These are phyloP conservation scores for Glycine soja DNA, from an alignment of 306 rosid species.

Conservation along the genomic window DNA sequence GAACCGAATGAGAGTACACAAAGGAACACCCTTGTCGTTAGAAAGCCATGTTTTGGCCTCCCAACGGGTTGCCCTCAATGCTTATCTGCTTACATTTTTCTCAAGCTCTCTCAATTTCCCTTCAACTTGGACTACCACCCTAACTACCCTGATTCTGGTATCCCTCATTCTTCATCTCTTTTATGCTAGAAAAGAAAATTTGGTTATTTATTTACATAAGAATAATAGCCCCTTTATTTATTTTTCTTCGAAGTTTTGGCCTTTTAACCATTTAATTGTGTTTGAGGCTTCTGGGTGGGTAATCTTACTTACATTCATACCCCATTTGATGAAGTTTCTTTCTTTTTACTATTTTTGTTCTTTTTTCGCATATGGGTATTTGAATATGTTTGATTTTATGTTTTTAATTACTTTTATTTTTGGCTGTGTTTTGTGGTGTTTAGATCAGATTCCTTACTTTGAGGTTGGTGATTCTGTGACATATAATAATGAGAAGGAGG, in stretches of 20 bases:
- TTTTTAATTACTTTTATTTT: background rate
- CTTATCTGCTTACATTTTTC: slow-evolving; percentile 71
- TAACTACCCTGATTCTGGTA: slow-evolving; percentile 83
- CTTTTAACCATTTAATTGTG: slow-evolving; percentile 34
- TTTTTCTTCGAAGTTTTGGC: slow-evolving; percentile 31
- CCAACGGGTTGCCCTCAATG: slow-evolving; percentile 84
- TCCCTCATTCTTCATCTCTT: slow-evolving; percentile 4
- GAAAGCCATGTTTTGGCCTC: slow-evolving; percentile 76
- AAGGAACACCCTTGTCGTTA: slow-evolving; percentile 63
- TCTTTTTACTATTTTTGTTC: background rate
- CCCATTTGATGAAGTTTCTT: background rate
- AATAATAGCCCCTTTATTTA: slow-evolving; percentile 10
- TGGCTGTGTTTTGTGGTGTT: slow-evolving; percentile 40
- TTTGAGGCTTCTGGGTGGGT: slow-evolving; percentile 36
- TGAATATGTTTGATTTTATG: slow-evolving; percentile 1
- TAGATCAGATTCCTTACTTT: slow-evolving; percentile 81
- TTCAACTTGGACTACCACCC: slow-evolving; percentile 71
- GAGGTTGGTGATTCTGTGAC: slow-evolving; percentile 77
- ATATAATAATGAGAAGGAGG: slow-evolving; percentile 79
- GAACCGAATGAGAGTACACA: slow-evolving; percentile 49
- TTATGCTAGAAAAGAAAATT: background rate
- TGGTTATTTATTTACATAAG: background rate
- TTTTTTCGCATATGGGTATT: background rate
- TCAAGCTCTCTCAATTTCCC: slow-evolving; percentile 65
- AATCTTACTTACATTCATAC: background rate